Evolutionary conservation across 2,329 filamentous ascomycete genomes (phyloP), one percentile per base, ranked within the genome.

Genomic region (Ilyonectria mors-panacis): DNA sequence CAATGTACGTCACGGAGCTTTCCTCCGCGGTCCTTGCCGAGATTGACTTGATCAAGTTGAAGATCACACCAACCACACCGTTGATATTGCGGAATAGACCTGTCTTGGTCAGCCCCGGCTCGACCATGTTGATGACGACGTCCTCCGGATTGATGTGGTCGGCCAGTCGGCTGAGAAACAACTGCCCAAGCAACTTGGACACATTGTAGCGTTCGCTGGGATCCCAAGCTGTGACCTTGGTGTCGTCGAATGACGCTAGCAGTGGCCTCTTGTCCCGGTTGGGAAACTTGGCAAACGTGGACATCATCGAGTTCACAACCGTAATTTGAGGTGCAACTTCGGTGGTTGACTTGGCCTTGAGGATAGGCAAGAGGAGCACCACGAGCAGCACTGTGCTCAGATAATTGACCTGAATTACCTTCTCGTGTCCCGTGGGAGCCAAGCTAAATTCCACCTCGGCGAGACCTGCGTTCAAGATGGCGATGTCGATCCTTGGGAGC

Each of bases 1-100:
- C 84, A 2, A 87, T 64, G 67, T 83, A 86, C 1, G 81, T 83
- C 55, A 78, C 81, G 1, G 84, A 85, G 1, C 82, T 86, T 4
- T 80, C 78, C 17, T 76, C 72, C 15, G 77, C 50, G 9, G 68
- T 76, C 23, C 81, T 74, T 1, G 68, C 82, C 3, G 71, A 64
- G 13, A 79, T 4, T 3, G 59, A 58, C 28, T 64, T 59, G 48
- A 61, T 33, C 6, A 61, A 17, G 17, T 39, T 12, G 17, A 68
- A 54, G 12, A 53, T 1, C 4, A n/a, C 50, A 21, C 39, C 65
- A 30, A 21, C 13, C 53, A 23, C 37, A 30, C 55, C 63, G 2
- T 39, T 47, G 17, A 51, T 45, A 4, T 67, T 63, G 10, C 69
- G 54, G n/a, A 53, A 63, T 4, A 75, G 57, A 6, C 61, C 50